Evolutionary conservation across 83 land plant species (phyloP), one percentile per base, ranked within the genome.

Genomic region (Picea abies): DNA sequence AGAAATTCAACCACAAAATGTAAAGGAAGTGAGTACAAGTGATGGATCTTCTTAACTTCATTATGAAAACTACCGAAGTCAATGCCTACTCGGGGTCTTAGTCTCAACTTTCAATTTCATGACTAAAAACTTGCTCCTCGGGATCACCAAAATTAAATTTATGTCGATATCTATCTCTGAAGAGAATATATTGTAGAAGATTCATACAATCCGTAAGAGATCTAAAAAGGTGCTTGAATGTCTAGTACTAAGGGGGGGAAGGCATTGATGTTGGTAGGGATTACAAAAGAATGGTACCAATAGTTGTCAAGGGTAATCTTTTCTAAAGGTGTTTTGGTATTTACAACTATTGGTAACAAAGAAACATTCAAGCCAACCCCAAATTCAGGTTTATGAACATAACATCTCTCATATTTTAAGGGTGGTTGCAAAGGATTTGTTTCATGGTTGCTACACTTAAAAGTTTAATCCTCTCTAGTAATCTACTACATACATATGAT

Each of bases 231-330:
- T 89, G 97, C 72, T 84, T 98, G 63, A 98, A 98, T 81, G 98
- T 98, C 76, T 93, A 96, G 78, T 98, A 96, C 62, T 99, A 98
- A 92, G 99, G 99, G 66, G 99, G 96, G 87, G 99, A 98, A 84
- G 99, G 99, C 20, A 96, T 98, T 83, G 99, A 98, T 92, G 99
- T 99, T 71, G 99, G 99, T 89, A 35, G 99, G 99, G 3, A 89
- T 98, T 71, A 96, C 99, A 25, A 91, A 99, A 68, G 99, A 98
- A 82, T 98, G 99, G 99, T 98, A 96, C 81, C 99, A 96, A 83
- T 80, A 89, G 78, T 86, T 96, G 52, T 94, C 99, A 16, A 89
- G 99, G 65, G 98, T 98, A 26, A 93, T 96, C 3, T 98, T 98
- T 86, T 99, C 96, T 87, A 96, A 94, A 83, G 97, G 99, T 71